These are phyloP conservation scores for Penicillium silybi DNA, from an alignment of 495 filamentous ascomycete species.

Conservation along the genomic window DNA sequence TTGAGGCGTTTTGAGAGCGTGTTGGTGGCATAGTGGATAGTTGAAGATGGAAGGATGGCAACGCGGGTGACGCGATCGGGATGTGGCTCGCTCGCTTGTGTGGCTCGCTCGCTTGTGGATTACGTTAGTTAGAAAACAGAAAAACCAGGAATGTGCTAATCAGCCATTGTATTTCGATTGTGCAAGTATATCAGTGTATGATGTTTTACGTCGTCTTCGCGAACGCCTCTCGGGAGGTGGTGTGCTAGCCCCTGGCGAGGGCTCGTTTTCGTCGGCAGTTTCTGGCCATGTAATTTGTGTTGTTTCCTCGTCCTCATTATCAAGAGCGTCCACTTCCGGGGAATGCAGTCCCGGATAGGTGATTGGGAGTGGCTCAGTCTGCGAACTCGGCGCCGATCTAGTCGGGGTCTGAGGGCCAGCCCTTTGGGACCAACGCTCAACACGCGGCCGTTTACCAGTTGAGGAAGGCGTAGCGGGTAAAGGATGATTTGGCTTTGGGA, in stretches of 20 bases:
- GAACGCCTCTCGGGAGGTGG: conserved; percentile 3
- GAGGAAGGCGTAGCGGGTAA: neutral
- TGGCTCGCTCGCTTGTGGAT: too few species aligned
- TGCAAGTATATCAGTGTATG: conserved; percentile 4
- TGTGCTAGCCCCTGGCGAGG: neutral
- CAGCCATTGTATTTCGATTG: neutral
- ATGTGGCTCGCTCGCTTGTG: too few species aligned
- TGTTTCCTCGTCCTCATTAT: neutral
- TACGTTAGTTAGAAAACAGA: too few species aligned
- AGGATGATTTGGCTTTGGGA: neutral
- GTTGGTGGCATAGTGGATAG: too few species aligned
- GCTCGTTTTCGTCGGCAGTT: neutral
- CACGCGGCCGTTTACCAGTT: neutral
- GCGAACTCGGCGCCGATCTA: neutral
- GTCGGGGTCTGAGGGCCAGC: neutral
- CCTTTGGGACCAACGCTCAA: too few species aligned
- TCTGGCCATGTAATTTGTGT: conserved; percentile 1
- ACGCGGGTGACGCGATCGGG: too few species aligned
- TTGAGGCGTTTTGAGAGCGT: too few species aligned
- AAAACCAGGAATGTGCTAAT: too few species aligned
- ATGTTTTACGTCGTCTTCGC: neutral
- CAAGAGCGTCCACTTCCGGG: neutral
- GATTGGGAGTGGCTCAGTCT: neutral
- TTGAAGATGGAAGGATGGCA: too few species aligned
- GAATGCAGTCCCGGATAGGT: neutral